Evolutionary conservation across 768 basidiomycete genomes (phyloP).

Genomic region (Amanita rubescens): DNA sequence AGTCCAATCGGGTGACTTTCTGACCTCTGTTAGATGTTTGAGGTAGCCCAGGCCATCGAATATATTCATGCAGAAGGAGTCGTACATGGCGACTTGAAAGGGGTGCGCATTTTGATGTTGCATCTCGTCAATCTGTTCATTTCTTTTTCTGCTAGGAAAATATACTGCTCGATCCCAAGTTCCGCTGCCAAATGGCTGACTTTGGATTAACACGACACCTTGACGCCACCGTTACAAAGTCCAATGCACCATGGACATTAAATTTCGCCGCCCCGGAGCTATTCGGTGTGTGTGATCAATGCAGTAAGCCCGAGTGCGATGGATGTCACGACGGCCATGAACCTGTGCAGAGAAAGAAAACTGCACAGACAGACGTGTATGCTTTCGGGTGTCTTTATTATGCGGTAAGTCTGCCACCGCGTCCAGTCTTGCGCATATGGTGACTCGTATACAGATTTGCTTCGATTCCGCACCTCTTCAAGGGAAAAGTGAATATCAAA

Average conservation of each 20-base stretch:
- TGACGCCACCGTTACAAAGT: not conserved
- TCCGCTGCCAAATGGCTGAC: not conserved
- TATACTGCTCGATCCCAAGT: not conserved
- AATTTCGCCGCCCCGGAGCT: slow-evolving; percentile 2
- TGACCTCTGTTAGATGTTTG: not conserved
- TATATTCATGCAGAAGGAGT: slow-evolving; percentile 4
- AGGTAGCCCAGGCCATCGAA: not conserved
- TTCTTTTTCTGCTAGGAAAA: not conserved
- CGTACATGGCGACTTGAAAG: not conserved
- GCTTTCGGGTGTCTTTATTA: slow-evolving; percentile 1
- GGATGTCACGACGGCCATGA: no score
- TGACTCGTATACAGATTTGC: not conserved
- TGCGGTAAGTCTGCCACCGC: not conserved
- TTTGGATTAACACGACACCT: not conserved
- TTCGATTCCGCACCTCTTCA: not conserved
- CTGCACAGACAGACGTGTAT: not conserved
- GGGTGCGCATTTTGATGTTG: not conserved
- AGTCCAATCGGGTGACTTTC: no score
- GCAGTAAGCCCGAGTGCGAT: not conserved
- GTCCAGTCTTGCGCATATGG: not conserved
- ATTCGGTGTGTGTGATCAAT: not conserved
- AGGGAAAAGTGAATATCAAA: not conserved
- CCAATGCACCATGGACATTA: not conserved
- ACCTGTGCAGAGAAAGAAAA: not conserved
- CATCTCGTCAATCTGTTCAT: not conserved